Percentiles rank a stretch among this genome's conserved stretches.
phyloP scores from a whole-genome alignment of 2,329 filamentous ascomycete genomes.

The Fusarium continuum region DNA sequence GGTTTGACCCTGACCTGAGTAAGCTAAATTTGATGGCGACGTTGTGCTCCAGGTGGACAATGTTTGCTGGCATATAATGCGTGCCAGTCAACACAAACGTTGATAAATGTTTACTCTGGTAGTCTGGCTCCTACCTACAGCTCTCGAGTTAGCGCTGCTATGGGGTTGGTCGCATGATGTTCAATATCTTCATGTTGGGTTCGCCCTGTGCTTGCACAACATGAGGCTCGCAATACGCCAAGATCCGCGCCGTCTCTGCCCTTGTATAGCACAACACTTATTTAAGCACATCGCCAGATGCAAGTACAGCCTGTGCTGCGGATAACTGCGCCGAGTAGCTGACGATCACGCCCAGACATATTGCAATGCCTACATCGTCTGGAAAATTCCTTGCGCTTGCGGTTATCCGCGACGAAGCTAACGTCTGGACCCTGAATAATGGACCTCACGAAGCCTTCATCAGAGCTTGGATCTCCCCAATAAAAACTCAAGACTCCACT shows the following conservation, averaged over 20 bases:
- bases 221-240: constrained; percentile 7
- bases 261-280: background rate
- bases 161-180: background rate
- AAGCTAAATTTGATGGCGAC: constrained; percentile 3
- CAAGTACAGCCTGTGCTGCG: background rate
- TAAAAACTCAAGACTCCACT: constrained; percentile 1
- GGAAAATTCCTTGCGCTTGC: constrained; percentile 10
- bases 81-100: background rate
- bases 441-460: constrained; percentile 4
- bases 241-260: background rate
- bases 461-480: constrained; percentile 7
- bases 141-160: background rate
- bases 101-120: constrained; percentile 1
- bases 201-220: constrained; percentile 1
- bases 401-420: constrained; percentile 21
- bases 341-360: background rate
- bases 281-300: background rate
- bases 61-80: background rate
- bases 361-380: constrained; percentile 9
- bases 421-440: constrained; percentile 26
- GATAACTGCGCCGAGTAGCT: background rate
- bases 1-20: constrained; percentile 8
- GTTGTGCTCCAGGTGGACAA: background rate
- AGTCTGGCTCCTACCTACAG: background rate
- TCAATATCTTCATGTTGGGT: background rate